Evolutionary conservation across 805 yeast species (phyloP), one percentile per base, ranked within the genome.

Genomic region (Huiozyma naganishii): DNA sequence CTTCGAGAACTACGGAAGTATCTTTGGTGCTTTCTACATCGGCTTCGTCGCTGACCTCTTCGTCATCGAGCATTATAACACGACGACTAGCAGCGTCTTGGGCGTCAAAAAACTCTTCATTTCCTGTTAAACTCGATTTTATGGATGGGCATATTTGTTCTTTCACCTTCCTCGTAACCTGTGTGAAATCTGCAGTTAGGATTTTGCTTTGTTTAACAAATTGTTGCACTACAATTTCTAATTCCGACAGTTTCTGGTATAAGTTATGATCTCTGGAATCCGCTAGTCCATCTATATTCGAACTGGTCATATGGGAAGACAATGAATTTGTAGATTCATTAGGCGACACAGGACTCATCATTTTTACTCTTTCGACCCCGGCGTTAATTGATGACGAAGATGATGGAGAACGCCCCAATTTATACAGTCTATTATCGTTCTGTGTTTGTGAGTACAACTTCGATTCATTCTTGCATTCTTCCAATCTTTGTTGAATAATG

Each of bases 101-200:
- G 1, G 95, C 95, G 64, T 85, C 95, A 54, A 62, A 78, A 52
- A 71, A 79, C 41, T 76, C 79, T 38, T 73, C 75, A 4, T 74
- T 69, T 23, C 73, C 63, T 3, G 73, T 54, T 4, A 74, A 66
- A 5, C 42, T 46, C 2, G 65, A 55, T 5, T 53, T 35, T 8
- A 61, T 42, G 1, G 58, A 47, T 12, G 48, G 9, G 36, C 48
- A 36, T 30, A 45, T 48, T 12, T 41, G 45, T 8, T 44, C 51
- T 38, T 42, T 46, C 8, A 41, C 41, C 37, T 50, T 52, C 13
- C 38, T 48, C 7, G 53, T 32, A 11, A 50, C 39, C 6, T 34
- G 39, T 17, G 44, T 39, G 37, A 50, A 54, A 40, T 57, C 59
- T 11, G 36, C 47, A 6, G 48, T 37, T n/a, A 55, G 35, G 7